Base-by-base conservation (phyloP, 2,329 filamentous ascomycete species). In the Lithohypha guttulata region DNA sequence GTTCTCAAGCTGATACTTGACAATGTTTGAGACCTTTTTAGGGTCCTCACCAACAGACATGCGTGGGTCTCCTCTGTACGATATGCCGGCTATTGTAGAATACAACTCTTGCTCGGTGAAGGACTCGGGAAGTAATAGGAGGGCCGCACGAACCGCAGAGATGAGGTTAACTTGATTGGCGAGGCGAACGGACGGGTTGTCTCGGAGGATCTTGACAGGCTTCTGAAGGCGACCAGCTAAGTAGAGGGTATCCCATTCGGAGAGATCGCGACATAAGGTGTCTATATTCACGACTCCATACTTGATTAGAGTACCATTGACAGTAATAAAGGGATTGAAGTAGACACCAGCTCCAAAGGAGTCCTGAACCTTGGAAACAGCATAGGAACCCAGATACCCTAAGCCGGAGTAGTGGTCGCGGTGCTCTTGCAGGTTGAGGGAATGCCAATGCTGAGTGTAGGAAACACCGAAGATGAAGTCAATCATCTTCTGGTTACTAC, bases 391-490 rank as follows among this genome's bases (percentile, higher is more conserved):
- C 14, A 95, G 63, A 10, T 77, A 80, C 1, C 83, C 84, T 14
- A 98, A 66, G 8, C 74, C 79, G 1, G 89, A 96, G 63, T 98
- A 98, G 61, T 98, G 91, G 53, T 93, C 73, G 6, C 84, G 81
- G 56, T 98, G 82, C 58, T 95, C 81, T 48, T 73, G 71, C 51
- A 98, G 69, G 55, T 98, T 98, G 44, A 98, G 70, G 22, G 82
- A 87, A 63, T 98, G 91, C 84, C 89, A 98, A 63, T 98, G 91
- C 57, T 98, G 83, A 1, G 83, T 85, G 59, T 93, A 84, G 1
- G 84, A 84, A 8, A 96, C 89, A 18, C 89, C 91, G 57, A 98
- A 91, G 51, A 98, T 93, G 58, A 98, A 94, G 62, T 98, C 91
- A 48, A 98, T 93, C 79, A 96, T 93, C 65, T 95, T 95, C 9